Base-by-base conservation (phyloP, 768 basidiomycete species). In the Lactarius hengduanensis region DNA sequence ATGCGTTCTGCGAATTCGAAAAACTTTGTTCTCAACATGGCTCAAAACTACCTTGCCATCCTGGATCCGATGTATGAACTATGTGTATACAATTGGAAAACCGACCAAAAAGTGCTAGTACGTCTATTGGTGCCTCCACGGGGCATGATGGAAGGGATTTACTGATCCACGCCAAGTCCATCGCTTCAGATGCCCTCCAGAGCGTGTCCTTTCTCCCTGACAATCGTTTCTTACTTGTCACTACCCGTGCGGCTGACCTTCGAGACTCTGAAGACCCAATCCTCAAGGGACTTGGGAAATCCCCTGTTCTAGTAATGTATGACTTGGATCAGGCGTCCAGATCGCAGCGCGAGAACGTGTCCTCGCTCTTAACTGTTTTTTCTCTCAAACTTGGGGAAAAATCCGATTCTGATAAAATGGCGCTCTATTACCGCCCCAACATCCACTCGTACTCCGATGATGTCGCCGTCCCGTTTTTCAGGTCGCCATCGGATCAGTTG, bases 381-480 rank as follows among this genome's bases (percentile, higher is more conserved):
- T 34, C 36, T 32, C 60, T 61, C 28, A 5, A 61, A 65, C 26
- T 36, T 36, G 8, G 0, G 32, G 32, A 34, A 34, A 30, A 5
- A 61, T 38, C 36, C 36, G 36, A 40, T 15, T 40, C 38, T 40
- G 38, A 4, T 40, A 5, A 13, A 15, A 57, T 57, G 59, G 20
- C 0, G 22, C 20, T 65, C 26, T 34, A 47, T 50, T 57, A 47
- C 26, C 43, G 53, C 10, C 59, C n/a, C 43, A 38, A 65, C 26
- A 18, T 22, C 36, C 43, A 61, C 55, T 47, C 59, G 15, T 65
- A 61, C 28, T 59, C 59, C 20, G 22, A 54, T 3, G 59, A 61
- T 22, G 43, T 61, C 18, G 43, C 43, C 16, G 59, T 61, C 54
- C 64, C 64, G 26, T 65, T 65, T 59, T 38, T 65, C 43, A 28